These are phyloP conservation scores for Metschnikowia corniflorae DNA, from an alignment of 805 yeast species.

Conservation along the genomic window DNA sequence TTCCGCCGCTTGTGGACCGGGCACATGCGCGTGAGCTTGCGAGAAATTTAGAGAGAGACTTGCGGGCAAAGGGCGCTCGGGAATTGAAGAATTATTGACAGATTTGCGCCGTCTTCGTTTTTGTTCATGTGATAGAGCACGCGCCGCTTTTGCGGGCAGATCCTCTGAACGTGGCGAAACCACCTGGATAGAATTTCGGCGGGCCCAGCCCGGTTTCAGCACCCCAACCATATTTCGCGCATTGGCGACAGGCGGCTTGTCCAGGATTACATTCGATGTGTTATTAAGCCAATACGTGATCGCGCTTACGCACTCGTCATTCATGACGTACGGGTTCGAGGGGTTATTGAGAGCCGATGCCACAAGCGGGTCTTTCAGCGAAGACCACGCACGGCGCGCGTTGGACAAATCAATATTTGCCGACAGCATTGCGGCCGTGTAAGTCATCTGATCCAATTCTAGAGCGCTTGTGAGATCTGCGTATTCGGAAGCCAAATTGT, in stretches of 20 bases:
- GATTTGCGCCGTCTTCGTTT: constrained; percentile 16
- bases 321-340: constrained; percentile 24
- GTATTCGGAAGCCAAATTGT: neutral
- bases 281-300: constrained; percentile 32
- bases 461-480: constrained; percentile 1
- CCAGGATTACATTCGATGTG: constrained; percentile 16
- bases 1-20: neutral
- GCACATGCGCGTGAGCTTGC: neutral
- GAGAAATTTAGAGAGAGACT: neutral
- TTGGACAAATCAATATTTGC: neutral
- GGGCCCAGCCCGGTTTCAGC: constrained; percentile 20
- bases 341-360: constrained; percentile 10
- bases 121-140: constrained; percentile 5
- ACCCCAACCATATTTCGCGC: constrained; percentile 31
- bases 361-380: neutral
- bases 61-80: constrained; percentile 2
- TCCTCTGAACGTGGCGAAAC: constrained; percentile 8
- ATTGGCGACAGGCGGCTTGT: constrained; percentile 14
- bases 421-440: neutral
- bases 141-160: constrained; percentile 2
- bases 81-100: constrained; percentile 8
- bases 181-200: constrained; percentile 16
- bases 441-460: constrained; percentile 1
- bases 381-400: neutral
- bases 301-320: constrained; percentile 40